Conservation (phyloP, 148 eudicot species). For the Tetragonia tetragonoides region DNA sequence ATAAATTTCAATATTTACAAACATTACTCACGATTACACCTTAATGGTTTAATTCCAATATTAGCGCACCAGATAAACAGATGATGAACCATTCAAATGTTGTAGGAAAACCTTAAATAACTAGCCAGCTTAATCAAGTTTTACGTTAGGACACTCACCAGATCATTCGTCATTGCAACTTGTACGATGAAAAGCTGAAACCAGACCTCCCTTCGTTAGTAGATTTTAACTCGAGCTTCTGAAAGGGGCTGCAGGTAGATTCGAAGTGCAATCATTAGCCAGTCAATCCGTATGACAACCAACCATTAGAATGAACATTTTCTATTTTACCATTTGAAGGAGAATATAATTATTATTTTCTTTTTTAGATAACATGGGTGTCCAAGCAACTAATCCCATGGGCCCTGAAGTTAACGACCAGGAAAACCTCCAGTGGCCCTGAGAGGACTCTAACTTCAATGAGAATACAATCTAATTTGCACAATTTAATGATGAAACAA, state of each 20-base stretch:
- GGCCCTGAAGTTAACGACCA: too few species aligned
- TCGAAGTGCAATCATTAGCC: conserved; percentile 3
- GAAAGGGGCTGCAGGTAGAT: conserved; percentile 70
- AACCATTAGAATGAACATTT: too few species aligned
- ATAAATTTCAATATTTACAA: too few species aligned
- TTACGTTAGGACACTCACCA: not conserved
- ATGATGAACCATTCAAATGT: not conserved
- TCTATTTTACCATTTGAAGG: not conserved
- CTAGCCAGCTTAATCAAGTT: conserved; percentile 6
- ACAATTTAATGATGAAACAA: not conserved
- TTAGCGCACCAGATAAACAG: too few species aligned
- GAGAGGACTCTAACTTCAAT: too few species aligned
- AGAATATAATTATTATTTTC: not conserved
- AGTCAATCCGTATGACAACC: not conserved
- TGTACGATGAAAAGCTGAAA: conserved; percentile 85
- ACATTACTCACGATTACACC: too few species aligned
- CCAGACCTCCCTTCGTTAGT: conserved; percentile 76
- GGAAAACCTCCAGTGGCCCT: too few species aligned
- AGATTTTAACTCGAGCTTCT: conserved; percentile 86
- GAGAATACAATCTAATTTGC: too few species aligned
- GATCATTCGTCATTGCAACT: conserved; percentile 48
- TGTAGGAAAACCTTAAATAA: not conserved
- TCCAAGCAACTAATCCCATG: too few species aligned
- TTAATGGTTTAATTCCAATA: too few species aligned
- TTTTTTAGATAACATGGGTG: too few species aligned